These are phyloP conservation scores for Byssoonygena ceratinophila DNA, from an alignment of 2,329 filamentous ascomycete species.

Conservation along the genomic window DNA sequence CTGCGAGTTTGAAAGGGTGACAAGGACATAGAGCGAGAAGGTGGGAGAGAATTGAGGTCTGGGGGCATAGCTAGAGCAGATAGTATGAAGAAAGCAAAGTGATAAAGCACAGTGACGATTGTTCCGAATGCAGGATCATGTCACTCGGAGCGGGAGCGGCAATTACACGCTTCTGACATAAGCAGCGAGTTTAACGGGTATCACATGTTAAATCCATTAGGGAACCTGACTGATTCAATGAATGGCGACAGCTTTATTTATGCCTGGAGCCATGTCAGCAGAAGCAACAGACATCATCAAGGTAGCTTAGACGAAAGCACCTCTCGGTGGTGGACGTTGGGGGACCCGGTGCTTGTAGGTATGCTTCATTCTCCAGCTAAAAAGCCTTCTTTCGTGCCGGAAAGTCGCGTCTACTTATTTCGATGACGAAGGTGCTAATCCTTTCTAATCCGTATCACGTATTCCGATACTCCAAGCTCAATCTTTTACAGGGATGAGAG, in stretches of 20 bases:
- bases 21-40: constrained; percentile 41
- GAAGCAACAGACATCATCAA: no score
- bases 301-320: no score
- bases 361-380: constrained; percentile 19
- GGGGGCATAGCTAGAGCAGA: constrained; percentile 48
- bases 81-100: neutral
- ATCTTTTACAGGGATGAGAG: neutral
- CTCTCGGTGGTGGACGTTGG: no score
- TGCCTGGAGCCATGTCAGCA: no score
- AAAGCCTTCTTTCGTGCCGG: constrained; percentile 21
- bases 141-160: neutral
- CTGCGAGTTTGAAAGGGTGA: constrained; percentile 30
- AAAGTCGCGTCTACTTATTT: constrained; percentile 23
- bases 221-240: no score
- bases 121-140: neutral
- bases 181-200: constrained; percentile 13
- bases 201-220: constrained; percentile 22
- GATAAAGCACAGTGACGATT: no score
- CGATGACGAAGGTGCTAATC: constrained; percentile 18
- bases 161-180: neutral
- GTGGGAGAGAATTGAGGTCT: constrained; percentile 61
- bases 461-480: neutral
- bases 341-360: no score
- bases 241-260: no score
- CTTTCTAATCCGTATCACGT: neutral